Evolutionary conservation across 2,329 filamentous ascomycete species (phyloP).

Genomic region (Daldinia sp.): DNA sequence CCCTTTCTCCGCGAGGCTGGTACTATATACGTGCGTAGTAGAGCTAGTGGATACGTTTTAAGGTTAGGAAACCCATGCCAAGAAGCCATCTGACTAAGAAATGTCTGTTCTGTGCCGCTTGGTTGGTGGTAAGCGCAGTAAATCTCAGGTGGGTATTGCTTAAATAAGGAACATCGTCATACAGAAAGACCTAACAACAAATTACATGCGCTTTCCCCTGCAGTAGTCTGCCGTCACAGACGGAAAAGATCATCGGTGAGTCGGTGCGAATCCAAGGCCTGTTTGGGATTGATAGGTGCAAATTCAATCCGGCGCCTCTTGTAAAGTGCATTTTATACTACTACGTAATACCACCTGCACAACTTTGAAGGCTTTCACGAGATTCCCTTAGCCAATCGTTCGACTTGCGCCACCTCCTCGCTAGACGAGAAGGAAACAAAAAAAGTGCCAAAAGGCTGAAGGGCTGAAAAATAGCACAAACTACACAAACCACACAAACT

Average conservation of each 20-base stretch:
- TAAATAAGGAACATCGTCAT: conserved; percentile 1
- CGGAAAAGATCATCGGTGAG: conserved; percentile 24
- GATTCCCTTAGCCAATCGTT: conserved; percentile 5
- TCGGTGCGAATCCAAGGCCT: conserved; percentile 4
- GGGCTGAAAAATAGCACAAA: not conserved
- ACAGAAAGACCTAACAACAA: not conserved
- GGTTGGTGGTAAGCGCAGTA: not conserved
- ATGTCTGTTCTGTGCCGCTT: not conserved
- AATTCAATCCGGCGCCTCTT: conserved; percentile 15
- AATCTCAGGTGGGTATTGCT: not conserved
- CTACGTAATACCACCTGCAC: too few species aligned
- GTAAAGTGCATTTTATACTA: not conserved
- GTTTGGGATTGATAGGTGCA: conserved; percentile 28
- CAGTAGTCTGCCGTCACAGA: conserved; percentile 8
- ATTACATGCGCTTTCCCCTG: not conserved
- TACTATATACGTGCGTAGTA: too few species aligned
- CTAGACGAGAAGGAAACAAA: not conserved
- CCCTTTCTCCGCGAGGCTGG: not conserved
- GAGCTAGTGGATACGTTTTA: too few species aligned
- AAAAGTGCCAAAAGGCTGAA: too few species aligned
- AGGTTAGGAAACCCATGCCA: too few species aligned
- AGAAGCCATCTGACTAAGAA: not conserved
- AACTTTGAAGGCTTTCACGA: not conserved
- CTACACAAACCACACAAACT: not conserved
- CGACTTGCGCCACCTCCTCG: conserved; percentile 8